Evolutionary conservation across 2,329 filamentous ascomycete species (phyloP).

Genomic region (Curvularia eragrostidis): DNA sequence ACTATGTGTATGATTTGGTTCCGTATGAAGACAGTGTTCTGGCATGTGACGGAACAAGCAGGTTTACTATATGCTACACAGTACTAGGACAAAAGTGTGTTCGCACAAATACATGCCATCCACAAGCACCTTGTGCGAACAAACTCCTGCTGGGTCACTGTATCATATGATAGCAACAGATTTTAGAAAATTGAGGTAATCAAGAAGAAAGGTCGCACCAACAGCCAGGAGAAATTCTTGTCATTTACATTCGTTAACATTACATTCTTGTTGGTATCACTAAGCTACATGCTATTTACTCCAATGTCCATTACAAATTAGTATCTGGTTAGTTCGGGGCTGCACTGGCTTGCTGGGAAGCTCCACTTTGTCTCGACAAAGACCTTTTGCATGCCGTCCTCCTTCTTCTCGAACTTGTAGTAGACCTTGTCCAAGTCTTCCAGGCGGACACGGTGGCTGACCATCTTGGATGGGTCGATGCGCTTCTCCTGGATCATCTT

Average conservation of each 20-base stretch:
- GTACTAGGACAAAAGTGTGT: too few species aligned
- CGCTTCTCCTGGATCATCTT: slow-evolving; percentile 69
- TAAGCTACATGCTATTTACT: slow-evolving; percentile 5
- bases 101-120: too few species aligned
- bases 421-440: slow-evolving; percentile 61
- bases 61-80: not conserved
- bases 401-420: slow-evolving; percentile 70
- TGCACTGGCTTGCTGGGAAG: slow-evolving; percentile 57
- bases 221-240: too few species aligned
- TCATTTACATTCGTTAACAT: not conserved
- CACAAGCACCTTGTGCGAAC: too few species aligned
- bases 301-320: slow-evolving; percentile 11
- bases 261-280: slow-evolving; percentile 9
- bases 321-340: slow-evolving; percentile 59
- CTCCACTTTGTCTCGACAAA: slow-evolving; percentile 69
- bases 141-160: too few species aligned
- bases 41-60: not conserved
- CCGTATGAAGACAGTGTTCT: not conserved
- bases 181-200: not conserved
- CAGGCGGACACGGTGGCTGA: slow-evolving; percentile 72
- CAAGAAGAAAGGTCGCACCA: too few species aligned
- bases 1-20: too few species aligned
- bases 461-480: slow-evolving; percentile 79
- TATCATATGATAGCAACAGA: not conserved
- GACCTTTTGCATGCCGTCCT: slow-evolving; percentile 82